Base-by-base conservation (phyloP, 2,329 filamentous ascomycete species). In the Hypoxylon sp. region DNA sequence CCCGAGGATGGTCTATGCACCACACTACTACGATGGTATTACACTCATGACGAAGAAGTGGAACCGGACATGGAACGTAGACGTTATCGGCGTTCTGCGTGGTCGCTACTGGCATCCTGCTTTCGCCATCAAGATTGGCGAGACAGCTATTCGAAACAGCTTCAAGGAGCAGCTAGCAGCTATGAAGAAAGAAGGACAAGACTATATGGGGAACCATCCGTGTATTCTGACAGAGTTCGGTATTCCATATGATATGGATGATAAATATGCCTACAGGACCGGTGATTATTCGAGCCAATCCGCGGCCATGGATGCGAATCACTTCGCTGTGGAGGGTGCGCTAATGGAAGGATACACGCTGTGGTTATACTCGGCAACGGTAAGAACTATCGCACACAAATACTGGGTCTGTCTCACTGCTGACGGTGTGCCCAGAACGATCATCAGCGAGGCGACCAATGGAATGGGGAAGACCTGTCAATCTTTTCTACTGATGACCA, bases 171-270 rank as follows among this genome's bases (percentile, higher is more conserved):
- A 99, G 75, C 85, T 99, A 33, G 87, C 88, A 4, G 91, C 90
- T 0, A 91, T 99, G 54, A 86, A 89, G 51, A 85, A 96, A 70
- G 96, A 99, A 78, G 96, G 95, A 0, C 80, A 91, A n/a, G 91
- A 97, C 58, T 89, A 93, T 63, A 93, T 93, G 83, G 96, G 96
- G 18, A 88, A 91, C 20, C 94, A 96, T 72, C 96, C 96, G 0
- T 93, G 93, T 71, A 80, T 99, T 3, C 88, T 97, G 77, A 96
- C 93, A 0, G 96, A 99, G 76, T 98, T 98, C 73, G 96, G 96
- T 6, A 97, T 99, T 62, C 96, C 96, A 0, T 99, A 97, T 76
- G 96, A 99, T 76, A 98, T 99, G 96, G 95, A 99, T 74, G 90
- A 97, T 70, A 94, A 97, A 79, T 85, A 96, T 74, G 96, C 96